Evolutionary conservation across 2,329 filamentous ascomycete genomes (phyloP).

Genomic region (Arthrobotrys sinensis): DNA sequence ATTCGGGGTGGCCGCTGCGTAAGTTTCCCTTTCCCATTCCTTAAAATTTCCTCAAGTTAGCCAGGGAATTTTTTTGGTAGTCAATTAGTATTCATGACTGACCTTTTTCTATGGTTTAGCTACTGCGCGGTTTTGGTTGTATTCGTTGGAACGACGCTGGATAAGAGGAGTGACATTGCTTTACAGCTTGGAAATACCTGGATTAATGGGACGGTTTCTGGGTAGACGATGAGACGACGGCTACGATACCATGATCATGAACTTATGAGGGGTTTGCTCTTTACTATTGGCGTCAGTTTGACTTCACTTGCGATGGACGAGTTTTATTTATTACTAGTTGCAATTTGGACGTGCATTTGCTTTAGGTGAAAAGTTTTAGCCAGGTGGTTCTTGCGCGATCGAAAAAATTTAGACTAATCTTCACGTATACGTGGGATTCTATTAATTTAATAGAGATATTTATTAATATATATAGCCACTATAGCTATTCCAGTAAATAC

Average conservation of each 20-base stretch:
- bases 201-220: conserved; percentile 43
- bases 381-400: too few species aligned
- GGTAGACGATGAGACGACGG: background rate
- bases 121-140: conserved; percentile 56
- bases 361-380: too few species aligned
- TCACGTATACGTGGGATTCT: too few species aligned
- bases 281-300: background rate
- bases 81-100: background rate
- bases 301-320: too few species aligned
- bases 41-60: too few species aligned
- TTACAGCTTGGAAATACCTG: conserved; percentile 25
- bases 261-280: background rate
- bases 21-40: conserved; percentile 9
- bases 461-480: too few species aligned
- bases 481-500: too few species aligned
- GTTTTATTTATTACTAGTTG: too few species aligned
- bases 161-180: conserved; percentile 18
- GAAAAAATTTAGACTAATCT: too few species aligned
- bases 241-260: background rate
- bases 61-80: background rate
- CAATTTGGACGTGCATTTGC: too few species aligned
- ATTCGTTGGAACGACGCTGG: conserved; percentile 46
- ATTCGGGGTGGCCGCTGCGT: conserved; percentile 45
- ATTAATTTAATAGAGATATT: too few species aligned
- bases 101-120: background rate